Evolutionary conservation across 192 early-diverging fungal genomes (phyloP).

Genomic region (Backusella parvicylindrica): DNA sequence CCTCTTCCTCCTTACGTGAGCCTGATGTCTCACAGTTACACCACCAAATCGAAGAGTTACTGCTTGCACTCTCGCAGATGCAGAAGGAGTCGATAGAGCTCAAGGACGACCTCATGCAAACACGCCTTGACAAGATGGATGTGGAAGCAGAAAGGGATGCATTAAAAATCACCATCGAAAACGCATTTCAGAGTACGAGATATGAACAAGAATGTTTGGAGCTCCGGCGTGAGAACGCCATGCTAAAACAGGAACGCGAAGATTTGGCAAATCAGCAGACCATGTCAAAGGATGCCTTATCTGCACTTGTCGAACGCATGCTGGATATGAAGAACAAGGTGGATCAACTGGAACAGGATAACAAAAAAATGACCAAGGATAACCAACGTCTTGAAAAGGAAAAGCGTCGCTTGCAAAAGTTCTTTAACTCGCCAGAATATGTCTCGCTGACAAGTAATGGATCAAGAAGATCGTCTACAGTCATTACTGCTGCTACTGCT

Average conservation of each 20-base stretch:
- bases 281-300: slow-evolving; percentile 23
- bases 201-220: slow-evolving; percentile 29
- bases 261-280: slow-evolving; percentile 16
- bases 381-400: not conserved
- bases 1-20: not conserved
- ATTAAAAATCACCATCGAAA: slow-evolving; percentile 43
- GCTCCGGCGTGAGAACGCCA: slow-evolving; percentile 18
- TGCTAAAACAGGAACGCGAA: slow-evolving; percentile 12
- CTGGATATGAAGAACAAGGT: slow-evolving; percentile 12
- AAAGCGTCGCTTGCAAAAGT: not conserved
- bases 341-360: not conserved
- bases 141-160: slow-evolving; percentile 47
- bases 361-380: not conserved
- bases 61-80: slow-evolving; percentile 52
- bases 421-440: slow-evolving; percentile 6
- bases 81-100: slow-evolving; percentile 66
- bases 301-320: slow-evolving; percentile 24
- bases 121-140: slow-evolving; percentile 50
- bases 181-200: not conserved
- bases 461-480: not conserved
- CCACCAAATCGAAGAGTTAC: slow-evolving; percentile 57
- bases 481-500: not conserved
- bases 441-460: not conserved
- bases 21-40: slow-evolving; percentile 40
- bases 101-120: slow-evolving; percentile 56